Percentiles rank a stretch among this genome's conserved stretches.
Evolutionary conservation across 2,329 filamentous ascomycete genomes (phyloP).

Genomic region (Trichoderma cornu-damae): DNA sequence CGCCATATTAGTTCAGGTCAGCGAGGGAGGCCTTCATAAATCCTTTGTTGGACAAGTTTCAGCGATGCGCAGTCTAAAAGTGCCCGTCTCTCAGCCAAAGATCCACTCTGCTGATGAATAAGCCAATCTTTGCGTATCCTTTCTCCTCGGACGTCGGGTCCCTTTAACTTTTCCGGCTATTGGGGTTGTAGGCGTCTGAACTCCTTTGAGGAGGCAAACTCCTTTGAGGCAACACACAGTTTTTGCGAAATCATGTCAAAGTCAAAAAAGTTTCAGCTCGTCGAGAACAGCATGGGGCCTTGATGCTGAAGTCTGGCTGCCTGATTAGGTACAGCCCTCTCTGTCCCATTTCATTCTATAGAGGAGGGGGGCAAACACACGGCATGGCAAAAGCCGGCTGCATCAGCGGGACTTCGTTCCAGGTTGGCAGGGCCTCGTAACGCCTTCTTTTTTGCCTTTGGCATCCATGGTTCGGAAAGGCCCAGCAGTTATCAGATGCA

Average conservation of each 20-base stretch:
- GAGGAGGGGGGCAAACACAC: not conserved
- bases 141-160: not conserved
- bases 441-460: not conserved
- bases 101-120: constrained; percentile 7
- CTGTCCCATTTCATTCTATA: not conserved
- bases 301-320: not conserved
- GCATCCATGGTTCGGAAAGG: not conserved
- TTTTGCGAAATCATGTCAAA: no score
- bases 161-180: constrained; percentile 3
- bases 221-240: no score
- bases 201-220: no score
- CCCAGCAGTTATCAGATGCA: constrained; percentile 2
- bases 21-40: not conserved
- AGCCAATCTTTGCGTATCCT: constrained; percentile 1
- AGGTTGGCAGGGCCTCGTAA: not conserved
- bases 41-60: not conserved
- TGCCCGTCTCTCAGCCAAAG: constrained; percentile 3
- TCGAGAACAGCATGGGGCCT: not conserved
- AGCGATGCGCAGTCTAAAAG: not conserved
- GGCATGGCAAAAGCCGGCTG: constrained; percentile 2
- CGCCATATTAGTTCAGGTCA: constrained; percentile 3
- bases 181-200: not conserved
- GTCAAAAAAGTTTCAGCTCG: not conserved
- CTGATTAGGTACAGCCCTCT: not conserved
- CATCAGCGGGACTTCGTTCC: constrained; percentile 2